Percentiles rank a stretch among this genome's conserved stretches.
Evolutionary conservation across 257 asterid genomes (phyloP).

Genomic region (Ocimum tenuiflorum): DNA sequence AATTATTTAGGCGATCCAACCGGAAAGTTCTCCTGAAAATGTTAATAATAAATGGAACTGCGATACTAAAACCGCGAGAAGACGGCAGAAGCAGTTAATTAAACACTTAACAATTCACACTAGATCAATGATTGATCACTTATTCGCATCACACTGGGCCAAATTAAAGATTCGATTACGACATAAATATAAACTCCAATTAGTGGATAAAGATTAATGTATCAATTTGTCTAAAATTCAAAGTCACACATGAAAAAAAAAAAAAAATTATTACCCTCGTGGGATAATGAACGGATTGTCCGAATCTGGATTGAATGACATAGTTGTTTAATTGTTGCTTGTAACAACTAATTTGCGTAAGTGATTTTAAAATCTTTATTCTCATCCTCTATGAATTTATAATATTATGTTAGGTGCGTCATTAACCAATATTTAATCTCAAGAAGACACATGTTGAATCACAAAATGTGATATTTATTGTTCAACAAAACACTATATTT

Average conservation of each 20-base stretch:
- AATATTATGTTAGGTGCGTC: not conserved
- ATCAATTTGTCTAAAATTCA: not conserved
- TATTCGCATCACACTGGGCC: not conserved
- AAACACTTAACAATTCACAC: too few species aligned
- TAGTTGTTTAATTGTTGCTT: not conserved
- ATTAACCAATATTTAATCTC: not conserved
- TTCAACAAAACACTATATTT: too few species aligned
- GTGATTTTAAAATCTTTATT: not conserved
- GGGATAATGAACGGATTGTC: not conserved
- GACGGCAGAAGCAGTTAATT: too few species aligned
- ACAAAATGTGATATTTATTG: too few species aligned
- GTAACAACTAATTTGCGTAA: not conserved
- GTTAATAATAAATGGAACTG: too few species aligned
- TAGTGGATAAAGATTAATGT: not conserved
- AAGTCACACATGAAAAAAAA: not conserved
- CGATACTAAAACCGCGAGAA: too few species aligned
- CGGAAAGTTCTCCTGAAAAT: too few species aligned
- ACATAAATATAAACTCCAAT: not conserved
- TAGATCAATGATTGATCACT: conserved; percentile 4
- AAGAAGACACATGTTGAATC: not conserved
- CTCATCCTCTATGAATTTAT: not conserved
- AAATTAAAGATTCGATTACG: not conserved
- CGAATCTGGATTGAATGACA: not conserved
- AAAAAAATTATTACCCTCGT: too few species aligned
- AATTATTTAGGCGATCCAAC: too few species aligned